Conservation (phyloP, 176 grass and related monocot species). For the Rhynchospora breviuscula region DNA sequence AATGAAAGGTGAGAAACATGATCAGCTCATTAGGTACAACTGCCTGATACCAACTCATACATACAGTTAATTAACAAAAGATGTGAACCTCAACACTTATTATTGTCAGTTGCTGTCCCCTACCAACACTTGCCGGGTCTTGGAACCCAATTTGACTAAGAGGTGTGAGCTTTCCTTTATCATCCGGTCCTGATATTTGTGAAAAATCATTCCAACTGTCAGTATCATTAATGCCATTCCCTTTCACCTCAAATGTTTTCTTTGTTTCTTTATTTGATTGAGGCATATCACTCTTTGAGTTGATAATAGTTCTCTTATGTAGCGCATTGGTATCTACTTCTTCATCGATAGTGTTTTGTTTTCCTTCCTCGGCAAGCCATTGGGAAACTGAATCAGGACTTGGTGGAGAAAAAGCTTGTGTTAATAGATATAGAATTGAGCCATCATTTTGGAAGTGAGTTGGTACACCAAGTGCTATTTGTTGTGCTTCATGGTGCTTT, state of each 20-base stretch:
- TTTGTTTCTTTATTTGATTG: slow-evolving; percentile 26
- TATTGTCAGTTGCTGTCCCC: slow-evolving; percentile 76
- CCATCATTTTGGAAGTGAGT: slow-evolving; percentile 94
- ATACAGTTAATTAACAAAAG: not conserved
- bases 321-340: slow-evolving; percentile 12
- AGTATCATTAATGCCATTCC: slow-evolving; percentile 27
- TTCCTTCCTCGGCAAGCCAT: slow-evolving; percentile 46
- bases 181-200: slow-evolving; percentile 76
- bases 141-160: slow-evolving; percentile 83
- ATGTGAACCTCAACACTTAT: slow-evolving; percentile 71
- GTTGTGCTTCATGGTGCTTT: slow-evolving; percentile 27
- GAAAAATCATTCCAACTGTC: slow-evolving; percentile 53
- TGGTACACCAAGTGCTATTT: slow-evolving; percentile 56
- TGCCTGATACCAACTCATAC: slow-evolving; percentile 24
- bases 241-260: not conserved
- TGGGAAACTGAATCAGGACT: slow-evolving; percentile 48
- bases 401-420: slow-evolving; percentile 61
- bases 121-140: slow-evolving; percentile 68
- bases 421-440: slow-evolving; percentile 65
- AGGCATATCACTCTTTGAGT: slow-evolving; percentile 27
- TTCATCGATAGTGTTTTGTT: slow-evolving; percentile 7
- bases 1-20: slow-evolving; percentile 32
- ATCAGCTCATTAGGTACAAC: slow-evolving; percentile 24
- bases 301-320: slow-evolving; percentile 19
- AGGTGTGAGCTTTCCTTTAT: slow-evolving; percentile 66